Conservation (phyloP, 495 filamentous ascomycete genomes). For the Penicillium parvum region DNA sequence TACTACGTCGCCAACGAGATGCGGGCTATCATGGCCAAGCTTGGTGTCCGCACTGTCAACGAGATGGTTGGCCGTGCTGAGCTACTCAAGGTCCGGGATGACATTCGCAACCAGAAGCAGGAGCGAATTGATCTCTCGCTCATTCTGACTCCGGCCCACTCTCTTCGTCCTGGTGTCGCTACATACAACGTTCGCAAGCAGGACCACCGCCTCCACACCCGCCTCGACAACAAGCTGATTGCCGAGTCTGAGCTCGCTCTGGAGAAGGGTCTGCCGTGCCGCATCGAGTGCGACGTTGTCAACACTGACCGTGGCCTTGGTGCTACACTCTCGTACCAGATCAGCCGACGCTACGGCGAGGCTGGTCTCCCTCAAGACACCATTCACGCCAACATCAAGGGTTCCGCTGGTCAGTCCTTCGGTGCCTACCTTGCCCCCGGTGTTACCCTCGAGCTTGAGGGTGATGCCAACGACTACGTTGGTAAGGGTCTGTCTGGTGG, state of each 20-base stretch:
- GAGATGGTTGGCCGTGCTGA: conserved; percentile 98
- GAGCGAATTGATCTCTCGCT: conserved; percentile 91
- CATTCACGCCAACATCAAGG: conserved; percentile 95
- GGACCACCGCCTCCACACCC: conserved; percentile 88
- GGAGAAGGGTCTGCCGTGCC: conserved; percentile 90
- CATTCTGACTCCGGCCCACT: conserved; percentile 94
- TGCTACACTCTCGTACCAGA: conserved; percentile 93
- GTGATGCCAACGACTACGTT: conserved; percentile 97
- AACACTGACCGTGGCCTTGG: conserved; percentile 97
- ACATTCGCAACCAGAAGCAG: conserved; percentile 84
- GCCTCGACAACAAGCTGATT: conserved; percentile 98
- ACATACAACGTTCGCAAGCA: conserved; percentile 99
- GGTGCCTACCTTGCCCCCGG: conserved; percentile 93
- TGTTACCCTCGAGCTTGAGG: conserved; percentile 94
- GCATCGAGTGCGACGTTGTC: conserved; percentile 96
- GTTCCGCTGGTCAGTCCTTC: conserved; percentile 98
- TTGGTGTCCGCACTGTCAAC: conserved; percentile 93
- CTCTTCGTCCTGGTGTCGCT: conserved; percentile 87
- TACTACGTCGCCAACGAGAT: conserved; percentile 98
- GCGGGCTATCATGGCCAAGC: conserved; percentile 95
- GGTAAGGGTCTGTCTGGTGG: conserved; percentile 97
- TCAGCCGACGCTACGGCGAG: conserved; percentile 90
- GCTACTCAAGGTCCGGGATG: conserved; percentile 79
- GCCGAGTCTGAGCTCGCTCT: conserved; percentile 95
- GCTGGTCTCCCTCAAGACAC: conserved; percentile 89